Percentiles rank a stretch among this genome's conserved stretches.
Conservation (phyloP, 2,329 filamentous ascomycete genomes). For the Pseudopithomyces maydicus region DNA sequence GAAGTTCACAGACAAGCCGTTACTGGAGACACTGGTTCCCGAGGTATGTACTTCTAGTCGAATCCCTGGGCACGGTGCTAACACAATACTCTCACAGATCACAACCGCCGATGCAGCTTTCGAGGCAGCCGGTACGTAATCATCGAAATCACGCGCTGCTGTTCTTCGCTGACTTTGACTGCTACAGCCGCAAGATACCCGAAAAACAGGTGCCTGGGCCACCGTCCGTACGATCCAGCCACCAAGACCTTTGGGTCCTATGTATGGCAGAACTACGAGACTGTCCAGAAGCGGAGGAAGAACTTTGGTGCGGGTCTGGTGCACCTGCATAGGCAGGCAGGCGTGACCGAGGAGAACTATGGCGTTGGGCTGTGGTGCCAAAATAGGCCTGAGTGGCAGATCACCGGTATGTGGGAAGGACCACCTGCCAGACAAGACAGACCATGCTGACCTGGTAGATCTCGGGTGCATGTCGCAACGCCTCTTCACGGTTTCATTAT, state of each 20-base stretch:
- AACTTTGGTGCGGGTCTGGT: slow-evolving; percentile 86
- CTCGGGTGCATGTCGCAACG: slow-evolving; percentile 85
- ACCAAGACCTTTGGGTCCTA: slow-evolving; percentile 78
- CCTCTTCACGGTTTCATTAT: slow-evolving; percentile 89
- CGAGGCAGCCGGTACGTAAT: slow-evolving; percentile 61
- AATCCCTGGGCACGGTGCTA: slow-evolving; percentile 2
- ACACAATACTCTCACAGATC: slow-evolving; percentile 43
- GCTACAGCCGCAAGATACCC: slow-evolving; percentile 60
- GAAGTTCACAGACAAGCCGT: slow-evolving; percentile 72
- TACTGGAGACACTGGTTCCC: slow-evolving; percentile 60
- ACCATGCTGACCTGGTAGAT: slow-evolving; percentile 58
- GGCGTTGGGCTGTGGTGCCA: slow-evolving; percentile 85
- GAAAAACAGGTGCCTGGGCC: slow-evolving; percentile 76
- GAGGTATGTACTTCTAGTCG: slow-evolving; percentile 19
- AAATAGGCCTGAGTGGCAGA: slow-evolving; percentile 88
- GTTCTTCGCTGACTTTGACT: slow-evolving; percentile 4
- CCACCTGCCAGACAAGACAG: background rate
- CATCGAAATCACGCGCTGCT: background rate
- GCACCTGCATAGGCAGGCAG: slow-evolving; percentile 76
- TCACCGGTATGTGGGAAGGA: slow-evolving; percentile 62
- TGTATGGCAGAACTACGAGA: slow-evolving; percentile 80
- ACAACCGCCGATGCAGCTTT: slow-evolving; percentile 82
- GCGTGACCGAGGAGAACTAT: slow-evolving; percentile 68
- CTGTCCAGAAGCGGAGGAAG: slow-evolving; percentile 77
- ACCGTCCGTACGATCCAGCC: slow-evolving; percentile 75